A percentile compares a stretch with the other conserved stretches of the same genome.
These are phyloP conservation scores for Sugiyamaella chiloensis DNA, from an alignment of 805 yeast species.

Conservation along the genomic window DNA sequence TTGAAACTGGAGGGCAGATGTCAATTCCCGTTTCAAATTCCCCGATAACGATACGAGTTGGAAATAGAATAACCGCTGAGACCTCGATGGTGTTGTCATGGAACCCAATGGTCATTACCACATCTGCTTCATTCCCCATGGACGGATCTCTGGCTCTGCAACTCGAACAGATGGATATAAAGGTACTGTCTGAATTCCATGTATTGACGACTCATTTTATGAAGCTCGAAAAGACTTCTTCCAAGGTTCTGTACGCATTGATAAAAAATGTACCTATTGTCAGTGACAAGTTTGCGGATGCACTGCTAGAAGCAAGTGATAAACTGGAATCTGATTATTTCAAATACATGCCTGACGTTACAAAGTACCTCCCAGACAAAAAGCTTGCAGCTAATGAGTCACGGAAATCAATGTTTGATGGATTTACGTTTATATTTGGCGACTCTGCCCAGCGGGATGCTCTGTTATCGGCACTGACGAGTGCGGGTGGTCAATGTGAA, in stretches of 20 bases:
- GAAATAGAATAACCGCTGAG: slow-evolving; percentile 21
- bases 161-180: slow-evolving; percentile 31
- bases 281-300: slow-evolving; percentile 24
- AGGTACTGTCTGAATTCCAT: slow-evolving; percentile 24
- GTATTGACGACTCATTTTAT: slow-evolving; percentile 30
- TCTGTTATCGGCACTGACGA: slow-evolving; percentile 26
- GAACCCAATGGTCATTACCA: slow-evolving; percentile 28
- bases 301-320: slow-evolving; percentile 20
- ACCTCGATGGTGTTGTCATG: slow-evolving; percentile 24
- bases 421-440: slow-evolving; percentile 28
- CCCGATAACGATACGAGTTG: slow-evolving; percentile 19
- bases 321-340: slow-evolving; percentile 24
- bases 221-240: slow-evolving; percentile 26
- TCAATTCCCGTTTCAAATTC: neutral
- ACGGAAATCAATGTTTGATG: slow-evolving; percentile 28
- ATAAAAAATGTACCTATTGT: slow-evolving; percentile 33
- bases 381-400: slow-evolving; percentile 25
- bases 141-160: neutral
- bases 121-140: slow-evolving; percentile 16
- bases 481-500: slow-evolving; percentile 27
- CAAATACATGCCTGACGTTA: slow-evolving; percentile 27
- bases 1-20: slow-evolving; percentile 10
- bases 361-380: slow-evolving; percentile 26
- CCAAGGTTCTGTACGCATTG: slow-evolving; percentile 35
- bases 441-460: slow-evolving; percentile 25